Evolutionary conservation across 1,284 basidiomycete genomes (phyloP).

Genomic region (Ceratobasidium sp.): DNA sequence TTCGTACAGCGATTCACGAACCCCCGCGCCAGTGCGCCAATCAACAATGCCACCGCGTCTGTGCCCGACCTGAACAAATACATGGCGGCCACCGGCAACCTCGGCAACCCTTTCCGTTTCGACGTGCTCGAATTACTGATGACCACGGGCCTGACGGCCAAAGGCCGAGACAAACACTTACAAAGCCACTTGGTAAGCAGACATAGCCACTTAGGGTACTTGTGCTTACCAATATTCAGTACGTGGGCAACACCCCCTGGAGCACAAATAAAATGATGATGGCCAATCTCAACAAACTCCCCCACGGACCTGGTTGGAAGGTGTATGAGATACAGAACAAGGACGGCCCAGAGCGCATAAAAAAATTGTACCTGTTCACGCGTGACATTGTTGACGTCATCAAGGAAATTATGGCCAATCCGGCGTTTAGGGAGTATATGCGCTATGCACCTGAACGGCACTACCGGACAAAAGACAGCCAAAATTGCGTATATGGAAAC

Average conservation of each 20-base stretch:
- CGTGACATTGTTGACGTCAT: slow-evolving; percentile 19
- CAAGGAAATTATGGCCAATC: slow-evolving; percentile 39
- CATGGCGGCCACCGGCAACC: not conserved
- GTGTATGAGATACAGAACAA: slow-evolving; percentile 1
- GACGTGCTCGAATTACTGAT: not conserved
- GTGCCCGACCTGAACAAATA: slow-evolving; percentile 4
- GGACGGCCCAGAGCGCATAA: not conserved
- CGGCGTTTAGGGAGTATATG: slow-evolving; percentile 33
- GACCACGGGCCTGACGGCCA: not conserved
- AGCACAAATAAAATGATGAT: not conserved
- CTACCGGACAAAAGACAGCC: not conserved
- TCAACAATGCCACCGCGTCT: not conserved
- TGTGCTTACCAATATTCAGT: not conserved
- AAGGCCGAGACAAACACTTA: slow-evolving; percentile 6
- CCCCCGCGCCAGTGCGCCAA: slow-evolving; percentile 3
- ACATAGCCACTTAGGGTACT: not conserved
- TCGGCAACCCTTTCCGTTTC: not conserved
- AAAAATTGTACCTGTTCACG: slow-evolving; percentile 2
- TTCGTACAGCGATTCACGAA: slow-evolving; percentile 2
- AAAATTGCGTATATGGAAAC: not conserved
- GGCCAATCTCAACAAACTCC: slow-evolving; percentile 19
- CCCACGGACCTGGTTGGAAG: slow-evolving; percentile 21
- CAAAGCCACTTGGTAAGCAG: slow-evolving; percentile 4
- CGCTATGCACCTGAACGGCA: slow-evolving; percentile 23
- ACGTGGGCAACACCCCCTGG: slow-evolving; percentile 17